These are phyloP conservation scores for Penicillium samsonianum DNA, from an alignment of 495 filamentous ascomycete genomes.

Conservation along the genomic window DNA sequence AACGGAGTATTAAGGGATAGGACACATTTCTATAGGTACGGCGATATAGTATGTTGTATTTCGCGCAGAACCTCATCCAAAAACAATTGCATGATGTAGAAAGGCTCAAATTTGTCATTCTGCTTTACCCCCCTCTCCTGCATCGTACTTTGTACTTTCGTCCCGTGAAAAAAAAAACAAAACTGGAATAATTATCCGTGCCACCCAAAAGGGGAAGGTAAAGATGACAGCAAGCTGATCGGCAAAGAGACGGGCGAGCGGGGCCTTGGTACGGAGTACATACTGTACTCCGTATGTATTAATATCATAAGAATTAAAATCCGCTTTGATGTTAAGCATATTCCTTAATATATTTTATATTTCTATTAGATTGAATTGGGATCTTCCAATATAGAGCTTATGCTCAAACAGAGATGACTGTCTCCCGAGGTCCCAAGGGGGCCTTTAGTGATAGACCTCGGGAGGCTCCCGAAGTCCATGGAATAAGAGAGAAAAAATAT, in stretches of 20 bases:
- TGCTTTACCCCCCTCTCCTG: conserved; percentile 3
- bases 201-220: background rate
- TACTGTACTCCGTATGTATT: background rate
- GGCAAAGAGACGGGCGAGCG: background rate
- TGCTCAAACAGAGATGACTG: background rate
- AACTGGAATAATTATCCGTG: conserved; percentile 1
- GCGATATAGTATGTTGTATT: background rate
- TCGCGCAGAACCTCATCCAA: background rate
- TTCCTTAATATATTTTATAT: background rate
- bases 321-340: background rate
- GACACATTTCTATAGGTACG: background rate
- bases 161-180: background rate
- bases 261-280: background rate
- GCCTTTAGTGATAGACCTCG: no score
- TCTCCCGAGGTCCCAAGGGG: background rate
- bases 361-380: background rate
- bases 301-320: background rate
- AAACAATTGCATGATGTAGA: background rate
- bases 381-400: background rate
- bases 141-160: conserved; percentile 27
- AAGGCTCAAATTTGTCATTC: background rate
- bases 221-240: conserved; percentile 1
- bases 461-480: no score
- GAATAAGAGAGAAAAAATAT: no score
- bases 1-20: background rate